Conservation (phyloP, 352 stramenopile genomes). For the Globisporangium acanthophoron region DNA sequence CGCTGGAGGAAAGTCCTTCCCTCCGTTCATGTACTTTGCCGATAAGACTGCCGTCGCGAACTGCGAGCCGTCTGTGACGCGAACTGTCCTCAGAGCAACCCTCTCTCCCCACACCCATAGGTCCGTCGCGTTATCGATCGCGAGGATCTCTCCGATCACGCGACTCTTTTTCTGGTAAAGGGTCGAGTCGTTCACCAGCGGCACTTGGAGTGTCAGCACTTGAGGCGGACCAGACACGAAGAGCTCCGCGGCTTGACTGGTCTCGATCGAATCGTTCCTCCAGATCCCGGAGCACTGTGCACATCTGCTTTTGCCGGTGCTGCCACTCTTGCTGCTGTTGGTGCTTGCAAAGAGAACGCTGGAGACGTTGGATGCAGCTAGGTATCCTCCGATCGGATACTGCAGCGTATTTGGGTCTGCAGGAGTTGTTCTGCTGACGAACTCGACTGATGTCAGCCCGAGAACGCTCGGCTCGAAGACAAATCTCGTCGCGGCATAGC, state of each 20-base stretch:
- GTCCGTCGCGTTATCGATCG: conserved; percentile 24
- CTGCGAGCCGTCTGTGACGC: conserved; percentile 48
- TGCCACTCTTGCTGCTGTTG: not conserved
- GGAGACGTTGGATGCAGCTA: conserved; percentile 8
- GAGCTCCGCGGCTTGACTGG: not conserved
- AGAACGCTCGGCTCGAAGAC: conserved; percentile 40
- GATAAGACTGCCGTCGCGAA: conserved; percentile 43
- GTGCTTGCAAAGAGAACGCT: conserved; percentile 5
- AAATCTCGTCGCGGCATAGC: conserved; percentile 50
- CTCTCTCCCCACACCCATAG: conserved; percentile 25
- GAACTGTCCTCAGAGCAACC: conserved; percentile 18
- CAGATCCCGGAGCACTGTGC: conserved; percentile 6
- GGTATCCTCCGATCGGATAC: conserved; percentile 20
- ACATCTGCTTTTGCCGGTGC: not conserved
- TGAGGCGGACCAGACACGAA: not conserved
- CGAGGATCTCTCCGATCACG: conserved; percentile 34
- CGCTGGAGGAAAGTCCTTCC: conserved; percentile 25
- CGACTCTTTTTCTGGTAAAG: conserved; percentile 29
- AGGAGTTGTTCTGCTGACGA: not conserved
- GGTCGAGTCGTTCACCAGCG: conserved; percentile 15
- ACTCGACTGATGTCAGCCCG: conserved; percentile 3
- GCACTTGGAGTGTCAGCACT: conserved; percentile 20
- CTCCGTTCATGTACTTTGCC: conserved; percentile 11
- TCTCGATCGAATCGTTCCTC: conserved; percentile 10
- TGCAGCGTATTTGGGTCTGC: conserved; percentile 2